Conservation (phyloP, 2,329 filamentous ascomycete genomes). For the Escovopsis sp. region DNA sequence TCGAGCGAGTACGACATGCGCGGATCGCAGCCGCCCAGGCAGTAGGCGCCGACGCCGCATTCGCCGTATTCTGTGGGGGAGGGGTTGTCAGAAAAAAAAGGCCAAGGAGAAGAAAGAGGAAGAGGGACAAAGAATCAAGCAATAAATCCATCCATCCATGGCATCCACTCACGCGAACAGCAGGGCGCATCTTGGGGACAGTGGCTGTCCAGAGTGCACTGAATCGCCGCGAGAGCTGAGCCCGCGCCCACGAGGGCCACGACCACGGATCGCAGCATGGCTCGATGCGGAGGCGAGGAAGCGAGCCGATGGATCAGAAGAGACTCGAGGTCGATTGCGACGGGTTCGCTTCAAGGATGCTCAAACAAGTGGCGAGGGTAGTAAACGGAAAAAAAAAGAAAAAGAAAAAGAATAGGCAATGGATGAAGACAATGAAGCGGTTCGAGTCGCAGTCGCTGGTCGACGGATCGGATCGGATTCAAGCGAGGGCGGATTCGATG, state of each 20-base stretch:
- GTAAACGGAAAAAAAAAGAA: conserved; percentile 2
- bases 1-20: conserved; percentile 69
- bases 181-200: conserved; percentile 64
- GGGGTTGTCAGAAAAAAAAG: background rate
- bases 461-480: too few species aligned
- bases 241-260: conserved; percentile 19
- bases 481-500: too few species aligned
- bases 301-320: background rate
- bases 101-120: background rate
- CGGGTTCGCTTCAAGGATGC: background rate
- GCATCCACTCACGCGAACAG: conserved; percentile 57
- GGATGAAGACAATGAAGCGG: too few species aligned
- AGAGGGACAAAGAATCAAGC: too few species aligned
- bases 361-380: background rate
- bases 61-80: conserved; percentile 62
- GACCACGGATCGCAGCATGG: conserved; percentile 20
- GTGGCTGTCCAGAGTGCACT: conserved; percentile 36
- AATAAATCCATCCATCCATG: too few species aligned
- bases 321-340: background rate
- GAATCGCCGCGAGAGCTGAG: conserved; percentile 18
- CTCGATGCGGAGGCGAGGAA: conserved; percentile 1
- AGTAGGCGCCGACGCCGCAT: conserved; percentile 89
- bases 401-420: conserved; percentile 1
- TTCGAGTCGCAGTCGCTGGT: too few species aligned
- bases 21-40: conserved; percentile 88